Evolutionary conservation across 2,329 filamentous ascomycete species (phyloP).

Genomic region (Stagonosporopsis vannaccii): DNA sequence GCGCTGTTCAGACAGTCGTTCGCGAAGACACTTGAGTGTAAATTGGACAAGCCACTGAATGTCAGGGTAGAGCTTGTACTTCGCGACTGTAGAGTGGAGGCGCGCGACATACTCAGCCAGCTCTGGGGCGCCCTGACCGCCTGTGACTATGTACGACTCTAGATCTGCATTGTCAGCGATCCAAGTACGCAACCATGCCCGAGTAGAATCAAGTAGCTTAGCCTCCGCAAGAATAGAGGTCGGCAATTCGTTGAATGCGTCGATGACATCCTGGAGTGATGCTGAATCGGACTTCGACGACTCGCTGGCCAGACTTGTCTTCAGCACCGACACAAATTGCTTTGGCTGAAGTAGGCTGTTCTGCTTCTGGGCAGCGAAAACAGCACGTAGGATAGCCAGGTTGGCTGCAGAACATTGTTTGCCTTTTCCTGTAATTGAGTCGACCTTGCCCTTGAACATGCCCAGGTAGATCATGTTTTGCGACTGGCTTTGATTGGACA

Average conservation of each 20-base stretch:
- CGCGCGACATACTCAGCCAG: constrained; percentile 29
- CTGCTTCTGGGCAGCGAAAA: constrained; percentile 33
- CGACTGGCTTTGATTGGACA: constrained; percentile 44
- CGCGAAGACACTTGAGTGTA: constrained; percentile 30
- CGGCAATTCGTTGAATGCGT: constrained; percentile 40
- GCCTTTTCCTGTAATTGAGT: constrained; percentile 27
- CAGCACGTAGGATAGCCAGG: constrained; percentile 39
- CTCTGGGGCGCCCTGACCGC: constrained; percentile 13
- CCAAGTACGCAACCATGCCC: constrained; percentile 32
- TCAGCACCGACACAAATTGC: constrained; percentile 34
- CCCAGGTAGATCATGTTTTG: constrained; percentile 44
- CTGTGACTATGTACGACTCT: constrained; percentile 25
- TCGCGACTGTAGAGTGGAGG: constrained; percentile 32
- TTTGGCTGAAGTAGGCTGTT: constrained; percentile 28
- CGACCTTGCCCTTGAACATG: constrained; percentile 33
- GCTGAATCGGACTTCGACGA: constrained; percentile 11
- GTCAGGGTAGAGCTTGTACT: constrained; percentile 33
- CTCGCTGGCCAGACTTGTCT: constrained; percentile 27
- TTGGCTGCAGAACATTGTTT: constrained; percentile 30
- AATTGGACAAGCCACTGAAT: constrained; percentile 32
- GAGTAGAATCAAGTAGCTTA: constrained; percentile 24
- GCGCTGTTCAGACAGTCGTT: constrained; percentile 19
- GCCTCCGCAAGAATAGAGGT: constrained; percentile 25
- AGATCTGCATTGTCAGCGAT: constrained; percentile 30
- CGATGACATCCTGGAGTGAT: constrained; percentile 29